Evolutionary conservation across 73 alveolate species (phyloP).

Genomic region (Diophrys appendiculata): DNA sequence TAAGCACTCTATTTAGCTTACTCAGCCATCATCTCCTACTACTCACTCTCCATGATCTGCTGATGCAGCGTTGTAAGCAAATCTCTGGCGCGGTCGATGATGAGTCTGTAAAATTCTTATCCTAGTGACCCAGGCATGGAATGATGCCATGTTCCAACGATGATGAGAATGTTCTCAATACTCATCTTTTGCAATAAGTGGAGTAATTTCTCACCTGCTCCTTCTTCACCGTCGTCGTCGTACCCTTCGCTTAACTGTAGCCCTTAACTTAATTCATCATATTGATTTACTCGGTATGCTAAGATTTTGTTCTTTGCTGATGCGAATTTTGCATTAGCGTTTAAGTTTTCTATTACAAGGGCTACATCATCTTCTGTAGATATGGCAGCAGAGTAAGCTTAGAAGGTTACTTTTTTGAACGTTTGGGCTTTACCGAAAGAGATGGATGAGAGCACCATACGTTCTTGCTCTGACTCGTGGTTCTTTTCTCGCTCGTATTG

Average conservation of each 20-base stretch:
- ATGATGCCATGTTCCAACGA: slow-evolving; percentile 57
- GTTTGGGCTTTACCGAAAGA: slow-evolving; percentile 33
- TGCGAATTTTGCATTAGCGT: slow-evolving; percentile 19
- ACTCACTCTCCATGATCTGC: slow-evolving; percentile 28
- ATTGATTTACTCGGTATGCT: slow-evolving; percentile 57
- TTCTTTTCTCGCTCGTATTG: neutral
- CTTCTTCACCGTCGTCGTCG: slow-evolving; percentile 71
- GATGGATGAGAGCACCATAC: neutral
- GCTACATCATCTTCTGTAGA: slow-evolving; percentile 26
- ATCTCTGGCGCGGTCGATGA: slow-evolving; percentile 63
- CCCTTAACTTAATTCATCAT: slow-evolving; percentile 9
- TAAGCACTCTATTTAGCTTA: neutral
- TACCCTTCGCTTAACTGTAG: slow-evolving; percentile 56
- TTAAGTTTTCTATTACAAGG: slow-evolving; percentile 20
- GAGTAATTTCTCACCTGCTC: slow-evolving; percentile 71
- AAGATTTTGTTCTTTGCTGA: slow-evolving; percentile 42
- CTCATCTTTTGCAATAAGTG: slow-evolving; percentile 58
- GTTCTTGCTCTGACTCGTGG: neutral
- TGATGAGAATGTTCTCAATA: slow-evolving; percentile 58
- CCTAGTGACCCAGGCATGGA: slow-evolving; percentile 43
- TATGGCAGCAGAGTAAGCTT: slow-evolving; percentile 33
- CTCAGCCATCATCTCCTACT: neutral
- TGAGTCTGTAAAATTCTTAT: slow-evolving; percentile 47
- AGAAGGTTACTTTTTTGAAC: slow-evolving; percentile 27
- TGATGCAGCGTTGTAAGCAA: slow-evolving; percentile 50